A percentile compares a stretch with the other conserved stretches of the same genome.
These are phyloP conservation scores for Annulohypoxylon moriforme DNA, from an alignment of 495 filamentous ascomycete genomes.

Conservation along the genomic window DNA sequence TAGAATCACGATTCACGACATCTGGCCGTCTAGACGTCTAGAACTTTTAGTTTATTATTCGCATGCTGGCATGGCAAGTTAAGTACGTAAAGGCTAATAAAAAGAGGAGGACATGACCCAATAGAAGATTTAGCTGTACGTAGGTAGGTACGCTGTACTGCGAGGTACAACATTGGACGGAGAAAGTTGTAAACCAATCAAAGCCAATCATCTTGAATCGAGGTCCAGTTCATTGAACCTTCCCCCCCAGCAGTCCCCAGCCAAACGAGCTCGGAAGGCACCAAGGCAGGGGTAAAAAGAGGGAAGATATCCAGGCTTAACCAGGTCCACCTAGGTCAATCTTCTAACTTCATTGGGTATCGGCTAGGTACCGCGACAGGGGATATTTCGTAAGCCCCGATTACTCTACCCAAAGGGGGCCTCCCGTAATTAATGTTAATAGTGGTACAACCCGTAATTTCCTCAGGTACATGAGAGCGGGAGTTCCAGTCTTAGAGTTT, in stretches of 20 bases:
- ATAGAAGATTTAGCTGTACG: slow-evolving; percentile 13
- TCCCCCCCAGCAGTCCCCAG: slow-evolving; percentile 9
- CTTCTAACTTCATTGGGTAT: slow-evolving; percentile 36
- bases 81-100: slow-evolving; percentile 12
- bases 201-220: slow-evolving; percentile 19
- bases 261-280: slow-evolving; percentile 29
- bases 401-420: not conserved
- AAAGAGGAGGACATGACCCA: slow-evolving; percentile 6
- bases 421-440: slow-evolving; percentile 28
- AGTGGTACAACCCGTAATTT: slow-evolving; percentile 21
- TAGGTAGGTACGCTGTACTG: too few relatives aligned
- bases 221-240: slow-evolving; percentile 32
- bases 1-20: not conserved
- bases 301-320: slow-evolving; percentile 16
- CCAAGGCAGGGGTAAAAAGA: slow-evolving; percentile 25
- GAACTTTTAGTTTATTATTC: not conserved
- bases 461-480: slow-evolving; percentile 17
- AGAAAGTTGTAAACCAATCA: not conserved
- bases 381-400: slow-evolving; percentile 30
- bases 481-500: not conserved
- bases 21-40: not conserved
- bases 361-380: slow-evolving; percentile 25
- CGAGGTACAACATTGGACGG: slow-evolving; percentile 3
- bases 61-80: not conserved
- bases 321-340: slow-evolving; percentile 9